A percentile compares a stretch with the other conserved stretches of the same genome.
phyloP scores from a whole-genome alignment of 2,329 filamentous ascomycete genomes.

The Hypoxylon sp. region DNA sequence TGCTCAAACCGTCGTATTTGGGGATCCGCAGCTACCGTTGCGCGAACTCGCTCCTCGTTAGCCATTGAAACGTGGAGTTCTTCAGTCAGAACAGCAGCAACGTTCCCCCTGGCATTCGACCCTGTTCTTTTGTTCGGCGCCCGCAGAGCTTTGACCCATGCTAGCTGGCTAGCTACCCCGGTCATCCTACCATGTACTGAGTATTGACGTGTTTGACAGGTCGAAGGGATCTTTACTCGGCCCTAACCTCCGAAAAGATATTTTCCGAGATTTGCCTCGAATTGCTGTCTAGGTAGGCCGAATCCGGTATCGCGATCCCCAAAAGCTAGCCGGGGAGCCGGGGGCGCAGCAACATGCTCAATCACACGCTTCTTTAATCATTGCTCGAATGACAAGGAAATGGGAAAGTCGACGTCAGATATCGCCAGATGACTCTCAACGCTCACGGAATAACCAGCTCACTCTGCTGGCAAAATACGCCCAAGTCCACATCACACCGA shows the following conservation, averaged over 20 bases:
- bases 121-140: constrained; percentile 23
- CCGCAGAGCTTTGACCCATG: constrained; percentile 32
- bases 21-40: constrained; percentile 27
- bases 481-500: constrained; percentile 31
- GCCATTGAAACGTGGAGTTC: constrained; percentile 42
- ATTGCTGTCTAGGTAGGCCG: constrained; percentile 23
- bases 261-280: constrained; percentile 45
- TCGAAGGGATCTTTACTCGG: constrained; percentile 38
- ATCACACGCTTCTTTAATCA: background rate
- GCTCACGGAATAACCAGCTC: constrained; percentile 3
- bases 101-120: constrained; percentile 23
- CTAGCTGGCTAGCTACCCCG: constrained; percentile 28
- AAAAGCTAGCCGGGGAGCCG: constrained; percentile 29
- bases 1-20: constrained; percentile 28
- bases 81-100: constrained; percentile 16
- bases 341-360: constrained; percentile 17
- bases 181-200: constrained; percentile 22
- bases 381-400: constrained; percentile 12
- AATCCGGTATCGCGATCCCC: constrained; percentile 33
- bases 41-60: constrained; percentile 34
- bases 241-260: constrained; percentile 40
- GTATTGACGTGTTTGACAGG: constrained; percentile 28
- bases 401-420: constrained; percentile 25
- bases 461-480: constrained; percentile 12
- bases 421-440: constrained; percentile 19